A percentile compares a stretch with the other conserved stretches of the same genome.
These are phyloP conservation scores for Porosira glacialis DNA, from an alignment of 352 stramenopile species.

Conservation along the genomic window DNA sequence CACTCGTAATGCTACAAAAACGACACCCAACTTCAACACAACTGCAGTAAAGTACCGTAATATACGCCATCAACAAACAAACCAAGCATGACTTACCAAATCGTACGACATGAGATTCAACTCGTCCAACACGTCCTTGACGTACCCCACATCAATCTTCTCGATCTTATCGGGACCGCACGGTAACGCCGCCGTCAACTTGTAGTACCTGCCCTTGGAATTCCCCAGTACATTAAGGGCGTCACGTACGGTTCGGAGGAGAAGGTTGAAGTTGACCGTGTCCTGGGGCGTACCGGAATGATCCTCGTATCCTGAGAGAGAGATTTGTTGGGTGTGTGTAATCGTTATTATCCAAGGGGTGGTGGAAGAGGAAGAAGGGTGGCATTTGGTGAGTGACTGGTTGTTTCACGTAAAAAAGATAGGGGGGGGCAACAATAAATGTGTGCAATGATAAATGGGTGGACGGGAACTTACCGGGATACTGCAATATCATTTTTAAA, in stretches of 20 bases:
- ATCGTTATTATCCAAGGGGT: too few relatives aligned
- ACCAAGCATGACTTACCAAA: conserved; percentile 37
- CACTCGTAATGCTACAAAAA: conserved; percentile 4
- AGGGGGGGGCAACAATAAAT: too few relatives aligned
- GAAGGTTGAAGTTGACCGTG: conserved; percentile 30
- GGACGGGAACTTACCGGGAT: too few relatives aligned
- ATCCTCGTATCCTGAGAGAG: conserved; percentile 30
- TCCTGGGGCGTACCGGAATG: conserved; percentile 38
- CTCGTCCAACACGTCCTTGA: conserved; percentile 19
- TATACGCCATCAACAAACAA: conserved; percentile 28
- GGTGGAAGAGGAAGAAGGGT: too few relatives aligned
- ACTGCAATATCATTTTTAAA: too few relatives aligned
- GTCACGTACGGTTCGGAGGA: conserved; percentile 28
- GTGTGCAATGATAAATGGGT: too few relatives aligned
- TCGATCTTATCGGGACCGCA: conserved; percentile 34
- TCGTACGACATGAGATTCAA: conserved; percentile 40
- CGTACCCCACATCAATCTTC: conserved; percentile 32
- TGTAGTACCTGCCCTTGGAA: conserved; percentile 32
- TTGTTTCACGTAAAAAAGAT: too few relatives aligned
- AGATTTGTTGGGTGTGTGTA: too few relatives aligned
- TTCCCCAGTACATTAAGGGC: conserved; percentile 31
- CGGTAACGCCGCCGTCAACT: conserved; percentile 40
- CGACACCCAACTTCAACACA: conserved; percentile 41
- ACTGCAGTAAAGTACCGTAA: conserved; percentile 23
- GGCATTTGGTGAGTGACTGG: too few relatives aligned